Percentiles rank a stretch among this genome's conserved stretches.
Evolutionary conservation across 169 alveolate genomes (phyloP).

Genomic region (Cryptosporidium parvum): DNA sequence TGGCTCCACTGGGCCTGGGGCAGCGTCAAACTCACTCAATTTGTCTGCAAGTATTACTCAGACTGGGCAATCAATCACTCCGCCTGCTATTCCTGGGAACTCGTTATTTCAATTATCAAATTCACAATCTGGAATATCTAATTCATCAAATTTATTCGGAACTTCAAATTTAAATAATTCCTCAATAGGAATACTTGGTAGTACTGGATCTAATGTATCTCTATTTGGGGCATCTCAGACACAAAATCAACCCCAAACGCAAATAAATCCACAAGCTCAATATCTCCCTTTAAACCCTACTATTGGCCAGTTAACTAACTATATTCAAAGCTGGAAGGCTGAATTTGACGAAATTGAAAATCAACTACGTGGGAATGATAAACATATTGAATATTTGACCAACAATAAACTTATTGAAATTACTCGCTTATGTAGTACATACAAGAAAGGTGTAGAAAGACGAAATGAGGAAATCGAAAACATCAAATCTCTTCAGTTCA

Average conservation of each 20-base stretch:
- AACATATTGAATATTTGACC: conserved; percentile 55
- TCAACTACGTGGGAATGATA: conserved; percentile 69
- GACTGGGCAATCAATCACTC: neutral
- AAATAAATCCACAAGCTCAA: conserved; percentile 44
- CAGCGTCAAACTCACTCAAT: conserved; percentile 3
- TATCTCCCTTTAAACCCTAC: conserved; percentile 70
- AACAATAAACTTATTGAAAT: conserved; percentile 62
- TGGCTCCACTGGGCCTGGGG: conserved; percentile 51
- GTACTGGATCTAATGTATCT: neutral
- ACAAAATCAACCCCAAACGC: conserved; percentile 6
- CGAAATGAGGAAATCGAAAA: conserved; percentile 70
- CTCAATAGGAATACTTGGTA: conserved; percentile 16
- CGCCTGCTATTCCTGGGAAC: conserved; percentile 1
- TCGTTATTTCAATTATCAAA: conserved; percentile 3
- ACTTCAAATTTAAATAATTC: conserved; percentile 19
- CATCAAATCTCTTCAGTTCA: conserved; percentile 48
- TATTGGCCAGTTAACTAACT: conserved; percentile 67
- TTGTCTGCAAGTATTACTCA: conserved; percentile 17
- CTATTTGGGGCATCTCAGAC: conserved; percentile 10
- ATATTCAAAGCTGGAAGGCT: conserved; percentile 70
- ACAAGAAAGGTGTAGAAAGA: conserved; percentile 71
- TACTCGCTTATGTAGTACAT: conserved; percentile 52
- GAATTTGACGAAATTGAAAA: conserved; percentile 63
- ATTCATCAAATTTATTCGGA: conserved; percentile 8
- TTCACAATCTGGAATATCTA: conserved; percentile 20